Evolutionary conservation across 306 rosid species (phyloP).

Genomic region (barrel medic (Medicago truncatula)): MtrunA17r5.0-ANR NC_053048.1:46612001-46612500

Average conservation of each 20-base stretch:
- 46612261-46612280: background rate
- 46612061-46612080: constrained; percentile 26
- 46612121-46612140: constrained; percentile 19
- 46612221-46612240: constrained; percentile 34
- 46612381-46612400: constrained; percentile 87
- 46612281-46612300: background rate
- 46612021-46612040: constrained; percentile 2
- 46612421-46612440: constrained; percentile 49
- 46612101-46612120: constrained; percentile 40
- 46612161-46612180: constrained; percentile 26
- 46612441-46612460: constrained; percentile 66
- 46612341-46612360: background rate
- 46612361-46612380: constrained; percentile 54
- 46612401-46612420: constrained; percentile 49
- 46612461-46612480: constrained; percentile 44
- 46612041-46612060: background rate
- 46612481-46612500: constrained; percentile 31
- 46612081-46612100: constrained; percentile 2
- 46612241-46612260: constrained; percentile 4
- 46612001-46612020: background rate
- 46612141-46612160: constrained; percentile 4
- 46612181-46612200: constrained; percentile 40
- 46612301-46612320: constrained; percentile 28
- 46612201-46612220: constrained; percentile 40
- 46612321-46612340: constrained; percentile 6